Evolutionary conservation across 148 eudicot species (phyloP).

Genomic region (Chenopodium album): DNA sequence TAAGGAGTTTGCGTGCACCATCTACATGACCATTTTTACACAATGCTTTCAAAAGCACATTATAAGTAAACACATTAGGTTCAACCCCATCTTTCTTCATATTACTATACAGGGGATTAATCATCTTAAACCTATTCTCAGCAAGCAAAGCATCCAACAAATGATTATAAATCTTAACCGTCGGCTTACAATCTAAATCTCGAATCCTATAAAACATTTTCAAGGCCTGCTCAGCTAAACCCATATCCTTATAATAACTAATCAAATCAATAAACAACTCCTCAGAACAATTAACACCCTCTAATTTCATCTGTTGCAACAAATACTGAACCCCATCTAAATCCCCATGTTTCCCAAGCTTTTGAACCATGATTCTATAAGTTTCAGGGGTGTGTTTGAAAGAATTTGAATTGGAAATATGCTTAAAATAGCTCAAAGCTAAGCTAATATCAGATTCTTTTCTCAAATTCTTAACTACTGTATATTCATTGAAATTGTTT

Average conservation of each 20-base stretch:
- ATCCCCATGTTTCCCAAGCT: conserved; percentile 51
- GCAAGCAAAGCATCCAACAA: conserved; percentile 75
- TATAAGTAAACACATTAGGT: conserved; percentile 83
- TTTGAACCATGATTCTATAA: conserved; percentile 66
- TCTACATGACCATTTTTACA: conserved; percentile 70
- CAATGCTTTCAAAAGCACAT: conserved; percentile 80
- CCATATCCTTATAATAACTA: conserved; percentile 43
- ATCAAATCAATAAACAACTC: conserved; percentile 69
- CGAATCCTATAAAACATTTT: conserved; percentile 69
- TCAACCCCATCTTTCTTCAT: conserved; percentile 85
- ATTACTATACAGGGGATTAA: conserved; percentile 59
- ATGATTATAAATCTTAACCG: conserved; percentile 76
- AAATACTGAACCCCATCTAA: conserved; percentile 78
- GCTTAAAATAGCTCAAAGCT: conserved; percentile 67
- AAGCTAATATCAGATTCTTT: conserved; percentile 43
- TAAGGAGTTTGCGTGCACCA: conserved; percentile 70
- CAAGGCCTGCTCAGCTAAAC: conserved; percentile 68
- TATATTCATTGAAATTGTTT: conserved; percentile 38
- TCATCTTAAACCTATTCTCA: conserved; percentile 69
- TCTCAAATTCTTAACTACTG: conserved; percentile 52
- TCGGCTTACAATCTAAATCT: conserved; percentile 68
- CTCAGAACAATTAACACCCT: conserved; percentile 61
- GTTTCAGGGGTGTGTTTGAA: conserved; percentile 69
- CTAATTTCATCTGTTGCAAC: conserved; percentile 77
- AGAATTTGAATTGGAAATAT: conserved; percentile 43